Percentiles rank a stretch among this genome's conserved stretches.
phyloP scores from a whole-genome alignment of 345 rosid genomes.

The Pugionium cornutum region DNA sequence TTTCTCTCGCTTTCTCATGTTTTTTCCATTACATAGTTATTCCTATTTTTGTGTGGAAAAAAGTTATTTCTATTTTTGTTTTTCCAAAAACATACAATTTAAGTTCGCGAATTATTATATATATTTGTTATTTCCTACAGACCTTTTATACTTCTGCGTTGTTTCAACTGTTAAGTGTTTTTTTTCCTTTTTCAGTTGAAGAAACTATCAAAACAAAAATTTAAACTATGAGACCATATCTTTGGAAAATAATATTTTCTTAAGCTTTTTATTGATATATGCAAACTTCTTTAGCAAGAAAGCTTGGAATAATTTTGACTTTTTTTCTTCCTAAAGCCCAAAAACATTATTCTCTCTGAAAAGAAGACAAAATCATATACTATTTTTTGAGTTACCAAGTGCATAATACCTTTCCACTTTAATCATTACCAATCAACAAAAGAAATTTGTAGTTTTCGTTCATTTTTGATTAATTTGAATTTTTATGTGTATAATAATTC shows the following conservation, averaged over 20 bases:
- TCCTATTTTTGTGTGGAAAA: too few species aligned
- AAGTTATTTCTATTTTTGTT: too few species aligned
- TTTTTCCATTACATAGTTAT: background rate
- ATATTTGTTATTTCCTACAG: slow-evolving; percentile 16
- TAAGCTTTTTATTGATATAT: background rate
- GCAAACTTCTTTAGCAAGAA: slow-evolving; percentile 35
- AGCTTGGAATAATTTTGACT: slow-evolving; percentile 25
- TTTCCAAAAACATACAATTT: too few species aligned
- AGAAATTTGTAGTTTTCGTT: background rate
- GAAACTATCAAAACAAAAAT: background rate
- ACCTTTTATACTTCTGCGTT: slow-evolving; percentile 9
- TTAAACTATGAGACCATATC: background rate
- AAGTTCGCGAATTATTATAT: too few species aligned
- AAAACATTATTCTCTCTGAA: slow-evolving; percentile 20
- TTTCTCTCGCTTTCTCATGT: background rate
- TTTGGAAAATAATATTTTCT: slow-evolving; percentile 2
- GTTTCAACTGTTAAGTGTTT: background rate
- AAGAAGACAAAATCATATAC: slow-evolving; percentile 20
- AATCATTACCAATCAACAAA: background rate
- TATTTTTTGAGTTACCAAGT: slow-evolving; percentile 6
- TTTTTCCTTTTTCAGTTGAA: background rate
- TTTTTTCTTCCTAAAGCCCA: background rate
- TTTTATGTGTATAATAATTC: too few species aligned
- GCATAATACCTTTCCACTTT: background rate
- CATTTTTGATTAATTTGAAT: background rate